These are phyloP conservation scores for Tetrahymena borealis DNA, from an alignment of 73 alveolate genomes.

Conservation along the genomic window DNA sequence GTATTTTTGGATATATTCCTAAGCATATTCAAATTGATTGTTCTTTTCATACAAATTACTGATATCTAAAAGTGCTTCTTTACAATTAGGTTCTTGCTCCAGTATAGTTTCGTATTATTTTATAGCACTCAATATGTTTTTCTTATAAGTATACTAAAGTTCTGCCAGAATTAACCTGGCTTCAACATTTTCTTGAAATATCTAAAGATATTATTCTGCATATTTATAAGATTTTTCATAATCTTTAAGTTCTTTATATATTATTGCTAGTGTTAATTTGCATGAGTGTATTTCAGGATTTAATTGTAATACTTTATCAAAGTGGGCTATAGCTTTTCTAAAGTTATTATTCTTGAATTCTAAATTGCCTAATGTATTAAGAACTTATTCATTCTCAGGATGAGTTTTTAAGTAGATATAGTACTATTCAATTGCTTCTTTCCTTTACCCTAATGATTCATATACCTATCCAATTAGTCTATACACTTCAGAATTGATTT, in stretches of 20 bases:
- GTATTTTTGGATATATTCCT: not conserved
- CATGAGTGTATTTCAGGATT: not conserved
- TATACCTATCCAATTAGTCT: not conserved
- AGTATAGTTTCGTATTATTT: not conserved
- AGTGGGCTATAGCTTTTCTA: not conserved
- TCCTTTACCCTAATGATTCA: not conserved
- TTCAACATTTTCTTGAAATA: not conserved
- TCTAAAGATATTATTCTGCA: not conserved
- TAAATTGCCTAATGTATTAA: not conserved
- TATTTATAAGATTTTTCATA: not conserved
- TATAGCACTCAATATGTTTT: not conserved
- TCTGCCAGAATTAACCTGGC: not conserved
- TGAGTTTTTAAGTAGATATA: not conserved
- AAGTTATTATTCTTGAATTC: not conserved
- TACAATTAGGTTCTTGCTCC: not conserved
- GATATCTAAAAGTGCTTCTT: not conserved
- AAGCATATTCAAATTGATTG: not conserved
- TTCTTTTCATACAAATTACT: not conserved
- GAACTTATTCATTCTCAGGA: not conserved
- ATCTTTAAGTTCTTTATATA: not conserved
- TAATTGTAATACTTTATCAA: not conserved
- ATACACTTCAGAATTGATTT: not conserved
- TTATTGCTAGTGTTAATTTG: not conserved
- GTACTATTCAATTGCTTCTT: not conserved
- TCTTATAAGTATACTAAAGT: not conserved